These are phyloP conservation scores for Deinandra increscens DNA, from an alignment of 129 eudicot species.

Conservation along the genomic window DNA sequence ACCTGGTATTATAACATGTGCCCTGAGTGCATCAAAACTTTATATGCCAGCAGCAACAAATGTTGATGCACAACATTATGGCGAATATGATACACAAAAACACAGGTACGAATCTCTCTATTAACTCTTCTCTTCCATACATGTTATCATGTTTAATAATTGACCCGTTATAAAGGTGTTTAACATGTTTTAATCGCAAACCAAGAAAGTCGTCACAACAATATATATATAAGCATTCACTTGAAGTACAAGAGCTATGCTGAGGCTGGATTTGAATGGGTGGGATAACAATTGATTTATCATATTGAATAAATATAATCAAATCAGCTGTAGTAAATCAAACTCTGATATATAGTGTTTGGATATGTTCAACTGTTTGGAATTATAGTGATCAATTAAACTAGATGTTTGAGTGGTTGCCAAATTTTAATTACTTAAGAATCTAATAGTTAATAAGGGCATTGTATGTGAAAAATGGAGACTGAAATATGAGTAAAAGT, in stretches of 20 bases:
- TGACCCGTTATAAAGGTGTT: too few relatives aligned
- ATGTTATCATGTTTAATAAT: too few relatives aligned
- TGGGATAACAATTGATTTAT: background rate
- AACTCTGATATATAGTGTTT: background rate
- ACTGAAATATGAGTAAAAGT: background rate
- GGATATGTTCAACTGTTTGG: background rate
- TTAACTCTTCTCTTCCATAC: too few relatives aligned
- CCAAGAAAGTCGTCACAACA: slow-evolving; percentile 43
- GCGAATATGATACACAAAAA: too few relatives aligned
- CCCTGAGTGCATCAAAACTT: too few relatives aligned
- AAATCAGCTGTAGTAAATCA: background rate
- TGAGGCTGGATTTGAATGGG: background rate
- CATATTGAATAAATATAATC: background rate
- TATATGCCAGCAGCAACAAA: too few relatives aligned
- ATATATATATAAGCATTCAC: background rate
- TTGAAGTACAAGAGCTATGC: background rate
- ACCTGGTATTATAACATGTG: too few relatives aligned
- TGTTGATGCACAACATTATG: too few relatives aligned
- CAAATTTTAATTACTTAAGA: background rate
- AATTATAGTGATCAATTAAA: background rate
- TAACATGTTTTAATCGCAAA: too few relatives aligned
- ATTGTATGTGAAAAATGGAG: background rate
- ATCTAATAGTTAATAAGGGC: background rate
- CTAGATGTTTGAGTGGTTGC: background rate
- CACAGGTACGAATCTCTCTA: too few relatives aligned